Base-by-base conservation (phyloP, 1,139 yeast genomes). In the Taphrina populina region DNA sequence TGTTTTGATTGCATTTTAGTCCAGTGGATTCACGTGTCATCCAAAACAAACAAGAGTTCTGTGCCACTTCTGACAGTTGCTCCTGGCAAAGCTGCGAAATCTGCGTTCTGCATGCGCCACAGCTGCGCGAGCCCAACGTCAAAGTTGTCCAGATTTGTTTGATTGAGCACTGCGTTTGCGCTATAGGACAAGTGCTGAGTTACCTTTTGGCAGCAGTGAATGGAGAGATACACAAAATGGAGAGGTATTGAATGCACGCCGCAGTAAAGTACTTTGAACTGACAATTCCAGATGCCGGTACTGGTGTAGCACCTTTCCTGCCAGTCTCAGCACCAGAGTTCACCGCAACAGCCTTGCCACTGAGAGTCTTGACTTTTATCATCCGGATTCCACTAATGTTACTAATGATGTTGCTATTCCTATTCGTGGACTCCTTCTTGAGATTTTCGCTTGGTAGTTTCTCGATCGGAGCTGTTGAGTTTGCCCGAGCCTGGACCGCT, bases 141-240 rank as follows among this genome's bases (percentile, higher is more conserved):
- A n/a, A n/a, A n/a, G n/a, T n/a, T n/a, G n/a, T n/a, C n/a, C n/a
- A n/a, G n/a, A n/a, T n/a, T n/a, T n/a, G n/a, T n/a, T n/a, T n/a
- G n/a, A n/a, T n/a, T n/a, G n/a, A n/a, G n/a, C n/a, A n/a, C n/a
- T n/a, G n/a, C n/a, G n/a, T n/a, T n/a, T n/a, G n/a, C n/a, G n/a
- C n/a, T n/a, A n/a, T n/a, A n/a, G n/a, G n/a, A n/a, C n/a, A n/a
- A n/a, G n/a, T n/a, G n/a, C n/a, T n/a, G n/a, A n/a, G n/a, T n/a
- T n/a, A n/a, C n/a, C n/a, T n/a, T n/a, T n/a, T n/a, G n/a, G n/a
- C n/a, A n/a, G n/a, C n/a, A n/a, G n/a, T n/a, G n/a, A n/a, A 49
- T 49, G 54, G 54, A 49, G 10, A 49, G 39, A 33, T 49, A 49
- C 26, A 49, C 54, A 13, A 49, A 30, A 34, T 49, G 54, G 54